Base-by-base conservation (phyloP, 2,329 filamentous ascomycete genomes). In the Sphaerulina musiva region DNA sequence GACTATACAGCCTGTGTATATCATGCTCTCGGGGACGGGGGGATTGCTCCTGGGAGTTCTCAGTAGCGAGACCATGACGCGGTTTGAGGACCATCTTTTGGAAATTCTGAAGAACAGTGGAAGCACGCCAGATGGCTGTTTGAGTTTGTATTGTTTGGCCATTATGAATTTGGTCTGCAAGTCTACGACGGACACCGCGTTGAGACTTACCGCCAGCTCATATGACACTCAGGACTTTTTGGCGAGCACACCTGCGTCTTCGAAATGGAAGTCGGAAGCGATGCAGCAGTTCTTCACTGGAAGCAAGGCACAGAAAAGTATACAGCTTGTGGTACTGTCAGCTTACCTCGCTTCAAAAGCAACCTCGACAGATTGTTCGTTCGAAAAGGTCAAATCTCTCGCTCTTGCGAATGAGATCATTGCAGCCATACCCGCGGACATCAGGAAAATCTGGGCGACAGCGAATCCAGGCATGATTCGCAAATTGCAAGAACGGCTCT, bases 131-230 rank as follows among this genome's bases (percentile, higher is more conserved):
- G 65, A 70, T 39, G 63, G 69, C 29, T 64, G 64, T 42, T 53
- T 70, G 7, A 66, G 62, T 10, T 58, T 73, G 8, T 64, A 69
- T 48, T 72, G 70, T 53, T 58, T 73, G 12, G 65, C 66, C 0
- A 69, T 72, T 54, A 70, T 72, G 64, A 65, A 66, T 14, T 58
- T 62, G 8, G 61, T 69, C 38, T 54, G 59, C 36, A 56, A 42
- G 3, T 62, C 62, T 23, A 45, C 59, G 2, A 45, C 59, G 2
- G 62, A 65, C 7, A 59, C 63, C 1, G 53, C 61, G 4, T 58
- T 56, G 10, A 45, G 53, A n/a, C 48, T 59, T 12, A 62, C 60
- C 1, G 45, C 50, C n/a, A 64, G 60, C 48, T 64, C 62, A 26
- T 66, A 64, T 54, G 55, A 64, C 23, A 67, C 64, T 1, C 62